phyloP scores from a whole-genome alignment of 1,284 basidiomycete genomes.

The Xerocomus amazonicus region DNA sequence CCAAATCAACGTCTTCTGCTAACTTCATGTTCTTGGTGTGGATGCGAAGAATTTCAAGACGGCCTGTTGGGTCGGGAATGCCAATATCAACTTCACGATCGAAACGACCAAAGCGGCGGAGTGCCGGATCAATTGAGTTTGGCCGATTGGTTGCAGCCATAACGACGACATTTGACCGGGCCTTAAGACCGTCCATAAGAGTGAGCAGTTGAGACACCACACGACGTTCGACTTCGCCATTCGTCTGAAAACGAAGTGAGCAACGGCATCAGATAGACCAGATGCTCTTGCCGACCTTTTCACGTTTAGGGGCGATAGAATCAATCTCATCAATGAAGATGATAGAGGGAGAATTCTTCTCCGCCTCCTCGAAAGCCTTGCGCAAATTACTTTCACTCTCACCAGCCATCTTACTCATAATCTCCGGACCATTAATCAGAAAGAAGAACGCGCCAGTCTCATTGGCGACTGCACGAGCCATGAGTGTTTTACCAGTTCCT shows the following conservation, averaged over 20 bases:
- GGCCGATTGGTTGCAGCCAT: constrained; percentile 99
- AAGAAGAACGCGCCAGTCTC: constrained; percentile 99
- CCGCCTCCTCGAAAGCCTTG: constrained; percentile 98
- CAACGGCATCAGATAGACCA: not conserved
- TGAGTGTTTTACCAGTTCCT: constrained; percentile 96
- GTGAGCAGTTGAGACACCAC: constrained; percentile 98
- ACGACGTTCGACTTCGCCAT: constrained; percentile 98
- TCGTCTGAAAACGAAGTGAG: constrained; percentile 60
- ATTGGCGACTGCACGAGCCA: constrained; percentile 99
- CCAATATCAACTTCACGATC: constrained; percentile 99
- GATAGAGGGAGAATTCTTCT: constrained; percentile 99
- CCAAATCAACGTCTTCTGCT: constrained; percentile 95
- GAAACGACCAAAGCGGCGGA: constrained; percentile 97
- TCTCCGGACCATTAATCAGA: constrained; percentile 98
- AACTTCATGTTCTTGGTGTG: constrained; percentile 99
- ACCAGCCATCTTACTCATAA: constrained; percentile 99
- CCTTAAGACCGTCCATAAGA: constrained; percentile 98
- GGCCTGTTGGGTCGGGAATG: constrained; percentile 97
- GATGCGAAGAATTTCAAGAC: constrained; percentile 96
- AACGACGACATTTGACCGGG: constrained; percentile 97
- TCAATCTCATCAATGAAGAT: constrained; percentile 99
- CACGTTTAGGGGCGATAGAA: constrained; percentile 98
- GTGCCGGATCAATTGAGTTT: constrained; percentile 98
- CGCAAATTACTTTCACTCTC: constrained; percentile 96
- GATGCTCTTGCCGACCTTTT: constrained; percentile 59